These are phyloP conservation scores for Silene coronaria DNA, from an alignment of 179 eudicot species.

Conservation along the genomic window DNA sequence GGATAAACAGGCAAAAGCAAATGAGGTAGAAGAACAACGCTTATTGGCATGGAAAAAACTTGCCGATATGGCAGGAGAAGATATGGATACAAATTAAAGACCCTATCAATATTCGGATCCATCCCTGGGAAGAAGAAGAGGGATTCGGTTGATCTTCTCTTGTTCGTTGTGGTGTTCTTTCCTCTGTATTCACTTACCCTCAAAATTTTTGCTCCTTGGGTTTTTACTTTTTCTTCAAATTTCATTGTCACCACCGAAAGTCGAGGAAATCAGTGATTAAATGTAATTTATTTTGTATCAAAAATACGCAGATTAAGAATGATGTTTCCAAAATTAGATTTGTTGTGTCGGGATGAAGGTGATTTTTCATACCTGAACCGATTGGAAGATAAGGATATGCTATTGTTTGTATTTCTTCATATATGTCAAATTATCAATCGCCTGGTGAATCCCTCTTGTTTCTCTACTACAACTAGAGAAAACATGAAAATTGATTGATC, in stretches of 20 bases:
- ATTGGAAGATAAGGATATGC: slow-evolving; percentile 21
- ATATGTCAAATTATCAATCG: slow-evolving; percentile 7
- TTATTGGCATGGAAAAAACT: slow-evolving; percentile 47
- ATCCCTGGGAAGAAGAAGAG: slow-evolving; percentile 17
- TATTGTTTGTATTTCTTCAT: slow-evolving; percentile 15
- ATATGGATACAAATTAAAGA: slow-evolving; percentile 31
- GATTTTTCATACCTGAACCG: slow-evolving; percentile 26
- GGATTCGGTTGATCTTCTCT: slow-evolving; percentile 16
- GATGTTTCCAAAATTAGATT: slow-evolving; percentile 24
- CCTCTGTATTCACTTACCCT: slow-evolving; percentile 5
- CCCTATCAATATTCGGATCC: slow-evolving; percentile 12
- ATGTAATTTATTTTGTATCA: slow-evolving; percentile 40
- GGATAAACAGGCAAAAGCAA: slow-evolving; percentile 39
- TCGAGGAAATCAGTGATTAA: slow-evolving; percentile 30
- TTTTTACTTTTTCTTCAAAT: slow-evolving; percentile 14
- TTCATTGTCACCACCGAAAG: slow-evolving; percentile 28
- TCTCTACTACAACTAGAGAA: not conserved
- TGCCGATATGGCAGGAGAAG: slow-evolving; percentile 44
- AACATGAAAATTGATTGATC: not conserved
- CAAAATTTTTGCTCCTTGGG: slow-evolving; percentile 20
- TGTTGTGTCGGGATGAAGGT: slow-evolving; percentile 15
- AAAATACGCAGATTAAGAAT: slow-evolving; percentile 38
- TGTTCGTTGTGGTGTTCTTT: slow-evolving; percentile 28
- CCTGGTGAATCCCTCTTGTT: not conserved
- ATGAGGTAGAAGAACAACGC: slow-evolving; percentile 43